Percentiles rank a stretch among this genome's conserved stretches.
These are phyloP conservation scores for Debaryomyces robertsiae DNA, from an alignment of 1,139 yeast genomes.

Conservation along the genomic window DNA sequence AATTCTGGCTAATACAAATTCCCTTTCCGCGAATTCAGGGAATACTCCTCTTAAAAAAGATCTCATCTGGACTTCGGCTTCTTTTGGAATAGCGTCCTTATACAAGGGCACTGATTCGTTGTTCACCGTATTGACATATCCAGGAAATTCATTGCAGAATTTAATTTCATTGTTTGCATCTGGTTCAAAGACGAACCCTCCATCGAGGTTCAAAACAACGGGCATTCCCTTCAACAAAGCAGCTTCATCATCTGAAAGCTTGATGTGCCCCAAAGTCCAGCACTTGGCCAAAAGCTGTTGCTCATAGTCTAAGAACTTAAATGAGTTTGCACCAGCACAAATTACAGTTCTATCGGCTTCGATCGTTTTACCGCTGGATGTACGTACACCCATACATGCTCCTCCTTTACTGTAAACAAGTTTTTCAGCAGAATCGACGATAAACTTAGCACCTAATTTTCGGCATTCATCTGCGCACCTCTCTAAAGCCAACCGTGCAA, in stretches of 20 bases:
- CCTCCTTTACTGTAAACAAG: constrained; percentile 14
- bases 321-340: constrained; percentile 40
- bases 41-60: constrained; percentile 20
- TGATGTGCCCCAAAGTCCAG: constrained; percentile 44
- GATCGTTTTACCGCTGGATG: constrained; percentile 20
- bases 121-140: constrained; percentile 20
- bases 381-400: constrained; percentile 17
- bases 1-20: constrained; percentile 21
- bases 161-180: constrained; percentile 24
- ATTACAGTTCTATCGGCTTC: constrained; percentile 32
- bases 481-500: too few species aligned
- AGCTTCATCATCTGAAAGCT: constrained; percentile 36
- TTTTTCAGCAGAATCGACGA: too few species aligned
- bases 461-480: too few species aligned
- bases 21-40: constrained; percentile 22
- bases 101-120: constrained; percentile 21
- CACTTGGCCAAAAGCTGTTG: constrained; percentile 38
- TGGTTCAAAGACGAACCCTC: constrained; percentile 36
- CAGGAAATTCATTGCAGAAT: constrained; percentile 29
- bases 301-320: constrained; percentile 32
- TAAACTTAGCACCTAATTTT: too few species aligned
- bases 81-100: constrained; percentile 22
- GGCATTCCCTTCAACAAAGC: constrained; percentile 34
- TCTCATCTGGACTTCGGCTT: constrained; percentile 25
- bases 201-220: constrained; percentile 39